Conservation (phyloP, 2,329 filamentous ascomycete species). For the Cytospora chrysosperma region DNA sequence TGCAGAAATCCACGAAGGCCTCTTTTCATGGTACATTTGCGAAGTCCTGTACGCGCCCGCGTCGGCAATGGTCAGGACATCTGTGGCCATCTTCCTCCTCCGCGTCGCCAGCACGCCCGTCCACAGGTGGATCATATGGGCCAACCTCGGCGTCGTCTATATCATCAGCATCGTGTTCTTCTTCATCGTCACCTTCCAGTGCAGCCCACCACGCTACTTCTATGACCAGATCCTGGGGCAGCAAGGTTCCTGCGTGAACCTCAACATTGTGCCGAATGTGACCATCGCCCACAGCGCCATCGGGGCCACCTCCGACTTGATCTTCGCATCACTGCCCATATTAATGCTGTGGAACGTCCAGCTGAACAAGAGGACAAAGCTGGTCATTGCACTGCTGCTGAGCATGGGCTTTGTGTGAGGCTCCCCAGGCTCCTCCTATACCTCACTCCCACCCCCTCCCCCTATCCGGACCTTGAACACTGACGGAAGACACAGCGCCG, state of each 20-base stretch:
- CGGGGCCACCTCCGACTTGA: constrained; percentile 46
- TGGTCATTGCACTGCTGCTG: constrained; percentile 46
- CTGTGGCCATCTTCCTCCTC: constrained; percentile 42
- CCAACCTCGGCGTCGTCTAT: constrained; percentile 37
- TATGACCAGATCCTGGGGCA: constrained; percentile 43
- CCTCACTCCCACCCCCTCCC: no score
- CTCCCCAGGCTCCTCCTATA: rapidly evolving
- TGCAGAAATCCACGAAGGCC: constrained; percentile 30
- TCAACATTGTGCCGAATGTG: constrained; percentile 40
- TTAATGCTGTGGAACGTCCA: constrained; percentile 51
- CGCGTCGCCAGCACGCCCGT: constrained; percentile 37
- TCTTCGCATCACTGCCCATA: constrained; percentile 49
- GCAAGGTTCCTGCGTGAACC: constrained; percentile 41
- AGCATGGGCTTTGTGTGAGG: constrained; percentile 50
- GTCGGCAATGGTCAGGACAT: constrained; percentile 40
- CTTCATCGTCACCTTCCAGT: constrained; percentile 50
- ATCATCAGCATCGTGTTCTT: constrained; percentile 41
- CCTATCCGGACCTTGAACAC: background rate
- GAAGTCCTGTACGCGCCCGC: constrained; percentile 42
- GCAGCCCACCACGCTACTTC: constrained; percentile 47
- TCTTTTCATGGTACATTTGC: constrained; percentile 40
- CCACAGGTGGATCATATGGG: constrained; percentile 37
- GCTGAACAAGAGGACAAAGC: constrained; percentile 47
- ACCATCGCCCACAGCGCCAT: constrained; percentile 48
- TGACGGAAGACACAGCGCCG: constrained; percentile 33